These are phyloP conservation scores for Aspergillus pseudoviridinutans DNA, from an alignment of 2,329 filamentous ascomycete species.

Conservation along the genomic window DNA sequence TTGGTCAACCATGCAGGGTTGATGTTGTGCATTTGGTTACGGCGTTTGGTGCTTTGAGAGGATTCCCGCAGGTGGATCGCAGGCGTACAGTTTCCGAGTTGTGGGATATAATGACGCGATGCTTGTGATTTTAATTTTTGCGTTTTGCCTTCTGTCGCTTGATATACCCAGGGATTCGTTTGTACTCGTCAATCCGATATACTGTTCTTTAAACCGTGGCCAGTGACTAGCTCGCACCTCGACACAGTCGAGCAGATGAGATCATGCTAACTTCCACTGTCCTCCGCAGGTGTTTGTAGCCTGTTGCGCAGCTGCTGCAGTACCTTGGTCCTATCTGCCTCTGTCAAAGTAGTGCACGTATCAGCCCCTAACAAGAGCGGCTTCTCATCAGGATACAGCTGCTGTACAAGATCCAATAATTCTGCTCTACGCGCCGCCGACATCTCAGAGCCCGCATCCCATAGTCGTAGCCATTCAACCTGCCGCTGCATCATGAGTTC, in stretches of 20 bases:
- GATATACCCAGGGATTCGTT: constrained; percentile 11
- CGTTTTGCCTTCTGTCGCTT: not conserved
- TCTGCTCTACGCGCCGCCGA: constrained; percentile 15
- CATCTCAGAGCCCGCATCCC: constrained; percentile 17
- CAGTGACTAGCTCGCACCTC: too few relatives aligned
- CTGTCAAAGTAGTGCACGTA: constrained; percentile 15
- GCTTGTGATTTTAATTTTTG: not conserved
- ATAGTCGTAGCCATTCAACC: constrained; percentile 26
- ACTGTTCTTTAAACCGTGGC: not conserved
- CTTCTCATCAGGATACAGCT: constrained; percentile 23
- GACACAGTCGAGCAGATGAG: not conserved
- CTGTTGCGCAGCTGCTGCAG: constrained; percentile 12
- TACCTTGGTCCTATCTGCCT: constrained; percentile 19
- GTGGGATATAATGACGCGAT: not conserved
- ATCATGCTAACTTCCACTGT: not conserved
- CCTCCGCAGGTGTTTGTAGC: not conserved
- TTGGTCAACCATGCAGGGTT: constrained; percentile 74
- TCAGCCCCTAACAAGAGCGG: constrained; percentile 9
- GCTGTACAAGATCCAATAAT: constrained; percentile 27
- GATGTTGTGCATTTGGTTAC: constrained; percentile 1
- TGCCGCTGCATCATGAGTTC: constrained; percentile 18
- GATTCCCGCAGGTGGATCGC: not conserved
- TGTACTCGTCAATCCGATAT: not conserved
- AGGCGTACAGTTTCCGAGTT: not conserved
- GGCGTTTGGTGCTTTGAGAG: constrained; percentile 14